Evolutionary conservation across 257 asterid genomes (phyloP).

Genomic region (Ocimum tenuiflorum): DNA sequence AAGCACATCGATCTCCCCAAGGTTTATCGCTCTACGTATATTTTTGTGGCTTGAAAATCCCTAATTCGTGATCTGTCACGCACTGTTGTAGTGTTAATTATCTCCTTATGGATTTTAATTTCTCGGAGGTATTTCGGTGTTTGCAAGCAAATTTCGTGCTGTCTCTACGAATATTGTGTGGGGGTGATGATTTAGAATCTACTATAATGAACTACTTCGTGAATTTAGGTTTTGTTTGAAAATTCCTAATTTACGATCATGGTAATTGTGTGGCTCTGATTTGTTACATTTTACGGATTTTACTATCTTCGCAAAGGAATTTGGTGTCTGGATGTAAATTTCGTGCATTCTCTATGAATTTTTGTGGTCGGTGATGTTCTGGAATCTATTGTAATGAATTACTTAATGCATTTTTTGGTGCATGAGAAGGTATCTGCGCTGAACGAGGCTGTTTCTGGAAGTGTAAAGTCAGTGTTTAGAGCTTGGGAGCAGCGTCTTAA

Average conservation of each 20-base stretch:
- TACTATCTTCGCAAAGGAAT: background rate
- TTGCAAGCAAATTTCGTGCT: background rate
- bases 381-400: background rate
- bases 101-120: background rate
- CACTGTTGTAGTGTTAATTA: background rate
- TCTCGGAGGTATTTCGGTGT: background rate
- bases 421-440: conserved; percentile 69
- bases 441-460: conserved; percentile 85
- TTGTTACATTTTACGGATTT: background rate
- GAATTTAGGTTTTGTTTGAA: conserved; percentile 1
- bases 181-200: background rate
- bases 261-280: background rate
- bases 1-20: conserved; percentile 77
- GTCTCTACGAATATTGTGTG: background rate
- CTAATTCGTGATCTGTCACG: background rate
- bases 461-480: conserved; percentile 79
- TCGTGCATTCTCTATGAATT: background rate
- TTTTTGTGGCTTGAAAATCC: conserved; percentile 4
- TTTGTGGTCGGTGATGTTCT: background rate
- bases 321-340: background rate
- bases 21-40: conserved; percentile 31
- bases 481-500: conserved; percentile 93
- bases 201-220: background rate
- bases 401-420: background rate
- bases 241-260: background rate